Conservation (phyloP, 2,329 filamentous ascomycete genomes). For the Xylaria sp. region DNA sequence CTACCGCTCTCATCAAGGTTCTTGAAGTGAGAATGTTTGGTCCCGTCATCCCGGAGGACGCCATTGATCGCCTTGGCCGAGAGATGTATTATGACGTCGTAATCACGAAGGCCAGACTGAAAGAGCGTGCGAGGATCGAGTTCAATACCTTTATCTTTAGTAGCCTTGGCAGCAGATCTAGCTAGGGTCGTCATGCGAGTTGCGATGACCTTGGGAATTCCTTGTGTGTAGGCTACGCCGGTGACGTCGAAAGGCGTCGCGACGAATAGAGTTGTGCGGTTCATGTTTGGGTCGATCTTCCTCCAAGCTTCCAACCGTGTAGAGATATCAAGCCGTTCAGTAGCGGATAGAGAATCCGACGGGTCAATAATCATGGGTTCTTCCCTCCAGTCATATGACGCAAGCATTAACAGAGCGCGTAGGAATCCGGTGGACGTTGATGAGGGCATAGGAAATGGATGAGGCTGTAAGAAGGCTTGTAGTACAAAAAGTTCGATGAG, state of each 20-base stretch:
- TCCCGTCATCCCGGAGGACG: conserved; percentile 53
- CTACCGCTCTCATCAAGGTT: conserved; percentile 74
- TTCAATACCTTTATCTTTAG: conserved; percentile 63
- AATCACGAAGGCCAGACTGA: conserved; percentile 77
- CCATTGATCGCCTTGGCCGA: conserved; percentile 63
- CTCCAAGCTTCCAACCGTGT: conserved; percentile 86
- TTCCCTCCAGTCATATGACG: conserved; percentile 91
- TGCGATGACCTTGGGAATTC: conserved; percentile 84
- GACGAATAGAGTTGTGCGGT: conserved; percentile 81
- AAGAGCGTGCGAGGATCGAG: conserved; percentile 74
- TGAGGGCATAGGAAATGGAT: conserved; percentile 82
- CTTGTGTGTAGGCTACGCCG: conserved; percentile 82
- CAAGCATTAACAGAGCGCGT: conserved; percentile 80
- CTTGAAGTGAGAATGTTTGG: conserved; percentile 72
- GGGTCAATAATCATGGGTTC: conserved; percentile 86
- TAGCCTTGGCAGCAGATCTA: conserved; percentile 75
- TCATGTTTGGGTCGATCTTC: conserved; percentile 88
- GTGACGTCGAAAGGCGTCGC: conserved; percentile 82
- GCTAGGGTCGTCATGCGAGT: conserved; percentile 85
- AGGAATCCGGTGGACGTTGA: conserved; percentile 84
- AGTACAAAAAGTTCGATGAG: conserved; percentile 85
- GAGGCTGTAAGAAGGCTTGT: conserved; percentile 81
- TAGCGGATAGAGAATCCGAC: conserved; percentile 69
- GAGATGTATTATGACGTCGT: conserved; percentile 86
- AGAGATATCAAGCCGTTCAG: conserved; percentile 71